Conservation (phyloP, 805 yeast genomes). For the Schwanniomyces vanrijiae region DNA sequence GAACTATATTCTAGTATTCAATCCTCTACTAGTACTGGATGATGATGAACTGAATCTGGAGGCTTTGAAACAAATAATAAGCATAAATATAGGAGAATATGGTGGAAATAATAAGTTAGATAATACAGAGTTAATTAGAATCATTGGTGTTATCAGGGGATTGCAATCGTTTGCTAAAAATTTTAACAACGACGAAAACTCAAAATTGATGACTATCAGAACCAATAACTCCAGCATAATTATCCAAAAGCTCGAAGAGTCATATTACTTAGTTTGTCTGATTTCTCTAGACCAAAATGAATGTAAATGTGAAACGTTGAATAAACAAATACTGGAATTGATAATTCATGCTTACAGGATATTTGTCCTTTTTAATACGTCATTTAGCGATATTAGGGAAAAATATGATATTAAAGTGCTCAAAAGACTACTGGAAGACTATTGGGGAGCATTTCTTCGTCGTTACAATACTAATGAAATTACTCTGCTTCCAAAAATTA, state of each 20-base stretch:
- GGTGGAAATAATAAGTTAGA: conserved; percentile 6
- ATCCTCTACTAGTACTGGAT: conserved; percentile 25
- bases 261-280: conserved; percentile 27
- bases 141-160: conserved; percentile 39
- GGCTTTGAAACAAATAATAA: conserved; percentile 29
- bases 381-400: conserved; percentile 16
- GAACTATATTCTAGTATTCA: conserved; percentile 29
- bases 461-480: conserved; percentile 22
- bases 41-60: conserved; percentile 29
- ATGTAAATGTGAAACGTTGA: conserved; percentile 17
- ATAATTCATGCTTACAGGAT: conserved; percentile 19
- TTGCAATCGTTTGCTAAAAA: conserved; percentile 28
- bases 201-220: conserved; percentile 20
- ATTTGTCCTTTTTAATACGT: conserved; percentile 28
- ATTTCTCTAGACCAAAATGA: conserved; percentile 8
- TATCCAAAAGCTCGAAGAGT: conserved; percentile 22
- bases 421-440: conserved; percentile 15
- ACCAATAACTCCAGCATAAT: conserved; percentile 25
- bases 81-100: conserved; percentile 9
- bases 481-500: conserved; percentile 20
- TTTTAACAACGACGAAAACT: conserved; percentile 13
- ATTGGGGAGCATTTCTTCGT: conserved; percentile 29
- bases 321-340: conserved; percentile 25
- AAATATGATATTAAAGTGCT: conserved; percentile 17
- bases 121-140: conserved; percentile 24